Conservation (phyloP, 2,329 filamentous ascomycete genomes). For the Trichoderma koningiopsis region DNA sequence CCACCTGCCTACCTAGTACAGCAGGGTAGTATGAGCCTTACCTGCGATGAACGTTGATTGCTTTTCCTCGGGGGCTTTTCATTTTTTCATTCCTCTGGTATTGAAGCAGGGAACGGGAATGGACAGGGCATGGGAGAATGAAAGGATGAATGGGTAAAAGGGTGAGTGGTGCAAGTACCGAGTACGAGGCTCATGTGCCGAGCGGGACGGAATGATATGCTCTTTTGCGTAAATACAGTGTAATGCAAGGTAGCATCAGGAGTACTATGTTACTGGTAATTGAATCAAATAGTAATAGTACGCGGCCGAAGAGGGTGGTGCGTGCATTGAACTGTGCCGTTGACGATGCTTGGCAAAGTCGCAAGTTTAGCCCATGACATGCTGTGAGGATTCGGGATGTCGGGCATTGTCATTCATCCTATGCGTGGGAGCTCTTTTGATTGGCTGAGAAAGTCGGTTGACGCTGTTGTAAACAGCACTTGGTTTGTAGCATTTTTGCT, state of each 20-base stretch:
- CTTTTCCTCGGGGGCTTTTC: neutral
- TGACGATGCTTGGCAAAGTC: neutral
- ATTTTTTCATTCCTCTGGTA: neutral
- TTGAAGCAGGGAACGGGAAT: neutral
- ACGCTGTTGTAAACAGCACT: neutral
- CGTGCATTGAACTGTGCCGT: neutral
- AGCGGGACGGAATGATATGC: neutral
- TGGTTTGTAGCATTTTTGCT: neutral
- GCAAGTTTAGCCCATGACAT: neutral
- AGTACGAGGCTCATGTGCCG: constrained; percentile 14
- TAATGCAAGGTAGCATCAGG: neutral
- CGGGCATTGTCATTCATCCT: neutral
- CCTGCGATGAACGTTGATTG: neutral
- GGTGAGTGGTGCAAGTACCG: constrained; percentile 3
- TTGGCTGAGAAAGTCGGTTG: neutral
- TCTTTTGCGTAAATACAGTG: too few relatives aligned
- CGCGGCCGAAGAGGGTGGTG: neutral
- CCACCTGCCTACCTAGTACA: neutral
- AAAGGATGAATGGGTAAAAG: constrained; percentile 19
- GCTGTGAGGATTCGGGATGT: neutral
- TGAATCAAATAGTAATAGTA: neutral
- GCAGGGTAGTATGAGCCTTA: too few relatives aligned
- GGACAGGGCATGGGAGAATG: neutral
- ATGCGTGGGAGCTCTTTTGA: neutral
- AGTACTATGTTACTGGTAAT: neutral